Percentiles rank a stretch among this genome's conserved stretches.
Conservation (phyloP, 768 basidiomycete species). For the Phylloporus sp. region DNA sequence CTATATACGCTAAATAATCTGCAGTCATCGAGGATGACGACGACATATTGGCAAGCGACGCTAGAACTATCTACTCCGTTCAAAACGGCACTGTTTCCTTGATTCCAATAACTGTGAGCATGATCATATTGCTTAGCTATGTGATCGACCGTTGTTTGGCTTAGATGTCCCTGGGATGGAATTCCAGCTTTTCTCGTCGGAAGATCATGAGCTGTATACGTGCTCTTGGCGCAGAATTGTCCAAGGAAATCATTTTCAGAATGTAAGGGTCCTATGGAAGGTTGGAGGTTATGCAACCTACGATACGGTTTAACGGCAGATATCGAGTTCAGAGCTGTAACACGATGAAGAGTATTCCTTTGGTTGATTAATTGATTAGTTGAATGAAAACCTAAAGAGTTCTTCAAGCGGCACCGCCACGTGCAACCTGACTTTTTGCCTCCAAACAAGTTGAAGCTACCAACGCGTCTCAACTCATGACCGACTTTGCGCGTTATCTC, state of each 20-base stretch:
- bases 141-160: constrained; percentile 4
- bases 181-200: constrained; percentile 25
- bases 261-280: constrained; percentile 8
- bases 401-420: neutral
- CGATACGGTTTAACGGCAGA: no score
- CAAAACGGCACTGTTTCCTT: constrained; percentile 17
- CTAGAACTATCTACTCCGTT: constrained; percentile 24
- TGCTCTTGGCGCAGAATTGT: constrained; percentile 42
- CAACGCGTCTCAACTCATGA: constrained; percentile 9
- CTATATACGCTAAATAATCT: constrained; percentile 11
- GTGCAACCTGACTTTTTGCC: neutral
- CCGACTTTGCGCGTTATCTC: constrained; percentile 22
- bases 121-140: neutral
- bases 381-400: no score
- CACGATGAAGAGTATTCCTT: no score
- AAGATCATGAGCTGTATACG: constrained; percentile 41
- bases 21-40: constrained; percentile 10
- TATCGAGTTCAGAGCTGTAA: neutral
- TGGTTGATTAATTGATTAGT: no score
- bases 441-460: neutral
- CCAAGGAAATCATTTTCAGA: constrained; percentile 39
- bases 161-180: constrained; percentile 28
- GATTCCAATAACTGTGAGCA: constrained; percentile 26
- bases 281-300: neutral
- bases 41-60: constrained; percentile 17